Percentiles rank a stretch among this genome's conserved stretches.
Conservation (phyloP, 2,329 filamentous ascomycete genomes). For the Pseudofabraea citricarpa region DNA sequence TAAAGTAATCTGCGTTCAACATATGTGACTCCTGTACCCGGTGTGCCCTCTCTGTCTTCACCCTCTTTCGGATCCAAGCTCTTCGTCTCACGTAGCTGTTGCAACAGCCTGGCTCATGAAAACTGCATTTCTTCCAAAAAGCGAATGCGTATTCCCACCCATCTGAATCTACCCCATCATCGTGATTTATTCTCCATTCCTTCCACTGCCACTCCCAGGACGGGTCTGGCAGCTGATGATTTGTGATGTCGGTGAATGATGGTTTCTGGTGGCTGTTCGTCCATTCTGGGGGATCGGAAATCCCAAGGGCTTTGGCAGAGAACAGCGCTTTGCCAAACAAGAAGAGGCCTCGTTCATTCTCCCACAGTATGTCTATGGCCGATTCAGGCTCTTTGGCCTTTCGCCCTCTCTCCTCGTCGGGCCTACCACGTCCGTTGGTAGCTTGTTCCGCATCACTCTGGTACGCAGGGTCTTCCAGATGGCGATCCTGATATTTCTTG, state of each 20-base stretch:
- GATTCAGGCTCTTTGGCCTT: slow-evolving; percentile 36
- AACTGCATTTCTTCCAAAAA: slow-evolving; percentile 69
- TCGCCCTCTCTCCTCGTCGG: slow-evolving; percentile 12
- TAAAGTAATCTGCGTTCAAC: slow-evolving; percentile 76
- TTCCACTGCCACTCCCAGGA: slow-evolving; percentile 86
- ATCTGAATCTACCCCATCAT: slow-evolving; percentile 78
- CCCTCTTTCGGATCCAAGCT: slow-evolving; percentile 79
- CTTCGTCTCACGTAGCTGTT: slow-evolving; percentile 90
- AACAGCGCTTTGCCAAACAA: slow-evolving; percentile 89
- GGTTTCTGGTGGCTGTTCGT: slow-evolving; percentile 63
- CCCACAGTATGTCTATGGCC: slow-evolving; percentile 84
- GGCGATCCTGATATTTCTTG: slow-evolving; percentile 31
- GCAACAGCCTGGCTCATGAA: slow-evolving; percentile 91
- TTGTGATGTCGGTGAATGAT: slow-evolving; percentile 66
- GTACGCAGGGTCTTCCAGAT: slow-evolving; percentile 14
- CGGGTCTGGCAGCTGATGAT: slow-evolving; percentile 88
- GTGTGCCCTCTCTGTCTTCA: slow-evolving; percentile 51
- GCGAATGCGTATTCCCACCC: slow-evolving; percentile 97
- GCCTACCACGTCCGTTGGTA: neutral
- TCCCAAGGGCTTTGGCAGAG: slow-evolving; percentile 77
- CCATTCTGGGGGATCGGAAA: slow-evolving; percentile 83
- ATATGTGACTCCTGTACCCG: slow-evolving; percentile 49
- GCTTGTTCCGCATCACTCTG: slow-evolving; percentile 3
- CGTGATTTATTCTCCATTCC: slow-evolving; percentile 62
- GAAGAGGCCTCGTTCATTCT: slow-evolving; percentile 90